Percentiles rank a stretch among this genome's conserved stretches.
Conservation (phyloP, 140 eudicot genomes). For the Cichorium intybus region DNA sequence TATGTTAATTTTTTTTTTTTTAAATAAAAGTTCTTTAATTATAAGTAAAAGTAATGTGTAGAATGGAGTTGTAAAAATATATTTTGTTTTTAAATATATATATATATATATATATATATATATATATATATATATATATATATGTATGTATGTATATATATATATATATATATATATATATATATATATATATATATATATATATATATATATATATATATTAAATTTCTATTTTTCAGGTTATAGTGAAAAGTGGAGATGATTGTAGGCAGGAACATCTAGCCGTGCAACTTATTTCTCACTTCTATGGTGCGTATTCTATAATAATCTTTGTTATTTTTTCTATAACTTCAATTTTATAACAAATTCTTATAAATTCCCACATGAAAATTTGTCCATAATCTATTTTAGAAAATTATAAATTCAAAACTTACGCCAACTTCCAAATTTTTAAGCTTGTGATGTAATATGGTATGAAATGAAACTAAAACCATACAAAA, state of each 20-base stretch:
- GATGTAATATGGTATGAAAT: neutral
- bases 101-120: no score
- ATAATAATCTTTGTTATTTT: conserved; percentile 12
- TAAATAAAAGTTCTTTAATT: neutral
- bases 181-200: no score
- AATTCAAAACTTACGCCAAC: neutral
- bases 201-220: no score
- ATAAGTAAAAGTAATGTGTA: no score
- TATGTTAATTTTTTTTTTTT: no score
- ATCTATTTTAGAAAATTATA: neutral
- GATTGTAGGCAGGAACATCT: conserved; percentile 99
- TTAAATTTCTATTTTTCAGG: conserved; percentile 32
- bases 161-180: no score
- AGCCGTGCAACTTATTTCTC: conserved; percentile 97
- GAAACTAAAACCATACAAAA: no score
- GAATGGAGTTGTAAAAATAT: no score
- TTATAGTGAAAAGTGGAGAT: conserved; percentile 98
- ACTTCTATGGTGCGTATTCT: conserved; percentile 74
- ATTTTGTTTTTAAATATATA: no score
- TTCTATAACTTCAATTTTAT: neutral
- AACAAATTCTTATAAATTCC: neutral
- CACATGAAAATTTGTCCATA: neutral
- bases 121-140: no score
- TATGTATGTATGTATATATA: no score
- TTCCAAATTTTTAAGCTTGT: neutral